Evolutionary conservation across 345 rosid genomes (phyloP).

Genomic region (Raphanus sativus): DNA sequence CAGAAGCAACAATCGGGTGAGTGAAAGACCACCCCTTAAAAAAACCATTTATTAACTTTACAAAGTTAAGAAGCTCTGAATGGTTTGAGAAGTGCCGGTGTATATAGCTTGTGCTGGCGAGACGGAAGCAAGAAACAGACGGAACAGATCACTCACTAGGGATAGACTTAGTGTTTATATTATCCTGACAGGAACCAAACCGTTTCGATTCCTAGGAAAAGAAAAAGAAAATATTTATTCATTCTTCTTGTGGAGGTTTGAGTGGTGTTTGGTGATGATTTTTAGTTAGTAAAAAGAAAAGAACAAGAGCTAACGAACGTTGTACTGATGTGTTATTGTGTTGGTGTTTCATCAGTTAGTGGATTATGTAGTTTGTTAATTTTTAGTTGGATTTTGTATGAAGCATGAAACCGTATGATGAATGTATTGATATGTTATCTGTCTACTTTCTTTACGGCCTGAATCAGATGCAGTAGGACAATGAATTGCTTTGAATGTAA

Average conservation of each 20-base stretch:
- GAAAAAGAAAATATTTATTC: constrained; percentile 18
- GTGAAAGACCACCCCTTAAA: constrained; percentile 33
- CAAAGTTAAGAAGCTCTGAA: background rate
- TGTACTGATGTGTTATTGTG: background rate
- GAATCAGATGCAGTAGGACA: background rate
- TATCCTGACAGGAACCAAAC: constrained; percentile 20
- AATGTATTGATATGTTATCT: background rate
- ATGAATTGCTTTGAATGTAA: background rate
- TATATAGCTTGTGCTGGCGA: constrained; percentile 37
- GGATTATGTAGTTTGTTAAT: background rate
- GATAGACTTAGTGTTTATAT: constrained; percentile 40
- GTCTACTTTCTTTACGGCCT: background rate
- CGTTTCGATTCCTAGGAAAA: background rate
- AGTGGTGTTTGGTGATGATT: background rate
- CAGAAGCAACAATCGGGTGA: constrained; percentile 89
- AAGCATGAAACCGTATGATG: background rate
- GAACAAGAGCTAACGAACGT: constrained; percentile 8
- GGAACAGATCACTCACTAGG: background rate
- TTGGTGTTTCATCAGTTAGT: constrained; percentile 10
- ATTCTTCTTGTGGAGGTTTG: constrained; percentile 27
- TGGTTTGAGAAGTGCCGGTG: constrained; percentile 36
- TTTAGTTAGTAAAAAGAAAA: constrained; percentile 1
- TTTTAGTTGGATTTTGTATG: constrained; percentile 5
- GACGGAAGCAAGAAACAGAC: constrained; percentile 12
- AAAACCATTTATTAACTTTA: constrained; percentile 7